Percentiles rank a stretch among this genome's conserved stretches.
Evolutionary conservation across 73 alveolate species (phyloP).

Genomic region (Tetrahymena thermophila): DNA sequence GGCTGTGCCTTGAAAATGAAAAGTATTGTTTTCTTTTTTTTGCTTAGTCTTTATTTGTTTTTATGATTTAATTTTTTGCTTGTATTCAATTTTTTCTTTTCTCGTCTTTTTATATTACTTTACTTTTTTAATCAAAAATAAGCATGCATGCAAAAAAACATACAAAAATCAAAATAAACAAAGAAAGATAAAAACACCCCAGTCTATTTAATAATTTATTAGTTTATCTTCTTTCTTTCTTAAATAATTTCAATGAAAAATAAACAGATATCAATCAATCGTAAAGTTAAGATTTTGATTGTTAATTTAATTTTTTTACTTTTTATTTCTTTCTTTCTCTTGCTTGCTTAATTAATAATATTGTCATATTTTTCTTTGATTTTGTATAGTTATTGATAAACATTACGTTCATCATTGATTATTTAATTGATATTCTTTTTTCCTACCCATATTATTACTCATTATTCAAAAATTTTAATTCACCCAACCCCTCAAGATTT

Average conservation of each 20-base stretch:
- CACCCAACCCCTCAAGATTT: neutral
- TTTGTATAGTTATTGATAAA: neutral
- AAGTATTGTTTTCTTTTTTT: neutral
- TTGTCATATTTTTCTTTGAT: neutral
- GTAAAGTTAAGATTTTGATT: neutral
- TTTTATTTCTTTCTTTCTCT: neutral
- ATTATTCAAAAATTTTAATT: neutral
- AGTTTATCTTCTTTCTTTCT: neutral
- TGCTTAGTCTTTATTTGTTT: neutral
- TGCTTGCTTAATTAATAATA: neutral
- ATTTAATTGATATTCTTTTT: neutral
- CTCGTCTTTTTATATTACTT: neutral
- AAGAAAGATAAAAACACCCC: neutral
- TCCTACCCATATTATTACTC: neutral
- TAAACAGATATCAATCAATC: neutral
- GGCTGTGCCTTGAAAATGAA: neutral
- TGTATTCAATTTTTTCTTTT: neutral
- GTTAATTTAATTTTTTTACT: neutral
- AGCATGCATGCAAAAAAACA: neutral
- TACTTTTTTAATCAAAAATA: neutral
- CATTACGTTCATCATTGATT: neutral
- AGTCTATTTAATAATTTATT: neutral
- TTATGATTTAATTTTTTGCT: neutral
- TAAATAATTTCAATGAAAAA: neutral
- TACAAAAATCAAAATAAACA: no score